Evolutionary conservation across 495 filamentous ascomycete genomes (phyloP).

Genomic region (Lepidopterella palustris): DNA sequence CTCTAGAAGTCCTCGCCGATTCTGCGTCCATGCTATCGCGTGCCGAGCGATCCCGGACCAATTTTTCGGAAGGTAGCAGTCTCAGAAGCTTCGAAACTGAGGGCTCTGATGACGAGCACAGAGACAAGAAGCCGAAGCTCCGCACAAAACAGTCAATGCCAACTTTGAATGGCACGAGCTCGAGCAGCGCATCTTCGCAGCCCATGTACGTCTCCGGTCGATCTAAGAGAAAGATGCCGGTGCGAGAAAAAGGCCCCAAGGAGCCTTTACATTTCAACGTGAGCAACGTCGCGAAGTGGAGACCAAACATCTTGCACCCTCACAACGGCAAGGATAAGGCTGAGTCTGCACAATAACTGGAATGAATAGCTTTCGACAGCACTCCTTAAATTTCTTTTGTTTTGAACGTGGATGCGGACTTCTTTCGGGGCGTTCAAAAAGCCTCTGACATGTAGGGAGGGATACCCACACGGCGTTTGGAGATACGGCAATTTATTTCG

Average conservation of each 20-base stretch:
- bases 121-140: constrained; percentile 30
- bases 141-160: constrained; percentile 25
- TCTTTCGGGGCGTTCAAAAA: background rate
- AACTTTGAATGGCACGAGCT: constrained; percentile 11
- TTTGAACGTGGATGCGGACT: background rate
- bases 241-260: constrained; percentile 24
- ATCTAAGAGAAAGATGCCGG: constrained; percentile 29
- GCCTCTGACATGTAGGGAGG: background rate
- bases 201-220: constrained; percentile 29
- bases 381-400: constrained; percentile 1
- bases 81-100: constrained; percentile 29
- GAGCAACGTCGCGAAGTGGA: constrained; percentile 21
- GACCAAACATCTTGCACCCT: constrained; percentile 18
- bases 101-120: constrained; percentile 27
- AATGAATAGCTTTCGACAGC: background rate
- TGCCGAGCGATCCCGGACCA: background rate
- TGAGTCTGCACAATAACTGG: constrained; percentile 1
- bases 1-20: constrained; percentile 27
- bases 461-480: constrained; percentile 5
- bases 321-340: constrained; percentile 25
- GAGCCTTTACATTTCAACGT: constrained; percentile 29
- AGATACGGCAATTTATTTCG: background rate
- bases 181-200: constrained; percentile 3
- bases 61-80: constrained; percentile 22
- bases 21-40: constrained; percentile 22